Conservation (phyloP, 805 yeast genomes). For the Yarrowia keelungensis region DNA sequence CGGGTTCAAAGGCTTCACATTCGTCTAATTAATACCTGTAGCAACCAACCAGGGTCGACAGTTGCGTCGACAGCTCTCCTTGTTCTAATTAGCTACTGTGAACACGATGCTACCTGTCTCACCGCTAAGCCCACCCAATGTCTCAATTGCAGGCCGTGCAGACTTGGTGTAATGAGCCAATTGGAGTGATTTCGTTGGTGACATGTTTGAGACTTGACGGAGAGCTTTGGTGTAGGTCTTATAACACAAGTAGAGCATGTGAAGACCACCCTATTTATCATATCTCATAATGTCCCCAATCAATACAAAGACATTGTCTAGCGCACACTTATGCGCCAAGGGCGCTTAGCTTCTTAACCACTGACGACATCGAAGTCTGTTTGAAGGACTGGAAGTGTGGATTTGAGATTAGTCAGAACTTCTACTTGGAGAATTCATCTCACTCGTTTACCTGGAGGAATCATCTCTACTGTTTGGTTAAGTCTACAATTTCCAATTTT, state of each 20-base stretch:
- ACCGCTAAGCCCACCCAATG: slow-evolving; percentile 8
- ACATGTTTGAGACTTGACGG: not conserved
- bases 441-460: too few relatives aligned
- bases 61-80: too few relatives aligned
- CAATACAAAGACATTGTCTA: not conserved
- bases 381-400: not conserved
- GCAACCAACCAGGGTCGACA: not conserved
- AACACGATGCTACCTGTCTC: not conserved
- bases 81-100: not conserved
- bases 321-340: not conserved
- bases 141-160: not conserved
- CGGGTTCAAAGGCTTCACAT: not conserved
- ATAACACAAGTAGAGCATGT: too few relatives aligned
- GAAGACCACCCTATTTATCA: too few relatives aligned
- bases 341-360: not conserved
- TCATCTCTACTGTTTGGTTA: too few relatives aligned
- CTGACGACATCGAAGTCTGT: not conserved
- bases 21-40: not conserved
- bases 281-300: too few relatives aligned
- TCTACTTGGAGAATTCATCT: too few relatives aligned
- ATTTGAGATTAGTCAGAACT: too few relatives aligned
- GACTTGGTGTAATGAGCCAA: not conserved
- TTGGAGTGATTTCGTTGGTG: not conserved
- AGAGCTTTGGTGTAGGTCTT: too few relatives aligned
- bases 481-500: too few relatives aligned